phyloP scores from a whole-genome alignment of 2,329 filamentous ascomycete species.

The Ciborinia camelliae region DNA sequence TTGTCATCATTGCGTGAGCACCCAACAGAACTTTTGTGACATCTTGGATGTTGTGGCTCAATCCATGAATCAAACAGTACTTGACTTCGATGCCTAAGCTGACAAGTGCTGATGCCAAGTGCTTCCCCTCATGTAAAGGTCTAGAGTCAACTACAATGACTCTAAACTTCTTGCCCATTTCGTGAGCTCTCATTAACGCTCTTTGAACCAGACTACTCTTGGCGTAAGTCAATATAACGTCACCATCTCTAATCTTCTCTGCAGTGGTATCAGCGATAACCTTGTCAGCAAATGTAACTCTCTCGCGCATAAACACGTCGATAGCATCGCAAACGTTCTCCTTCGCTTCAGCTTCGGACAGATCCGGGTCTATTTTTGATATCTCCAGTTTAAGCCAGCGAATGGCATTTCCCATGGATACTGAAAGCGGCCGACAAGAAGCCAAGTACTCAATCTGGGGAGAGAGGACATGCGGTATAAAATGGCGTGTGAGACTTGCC shows the following conservation, averaged over 20 bases:
- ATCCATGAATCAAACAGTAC: slow-evolving; percentile 76
- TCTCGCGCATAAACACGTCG: slow-evolving; percentile 85
- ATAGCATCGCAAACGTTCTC: slow-evolving; percentile 73
- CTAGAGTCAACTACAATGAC: slow-evolving; percentile 81
- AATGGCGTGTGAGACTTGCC: slow-evolving; percentile 82
- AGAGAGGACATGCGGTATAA: slow-evolving; percentile 86
- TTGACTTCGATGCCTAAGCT: slow-evolving; percentile 68
- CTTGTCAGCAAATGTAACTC: slow-evolving; percentile 80
- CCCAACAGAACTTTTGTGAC: slow-evolving; percentile 68
- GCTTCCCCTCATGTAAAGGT: slow-evolving; percentile 66
- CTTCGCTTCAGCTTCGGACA: slow-evolving; percentile 79
- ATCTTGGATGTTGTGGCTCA: slow-evolving; percentile 69
- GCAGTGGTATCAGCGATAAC: slow-evolving; percentile 77
- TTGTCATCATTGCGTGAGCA: slow-evolving; percentile 92
- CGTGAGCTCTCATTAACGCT: slow-evolving; percentile 69
- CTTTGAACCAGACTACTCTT: slow-evolving; percentile 83
- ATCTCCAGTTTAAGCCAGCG: slow-evolving; percentile 91
- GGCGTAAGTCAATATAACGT: slow-evolving; percentile 82
- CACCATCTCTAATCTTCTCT: slow-evolving; percentile 71
- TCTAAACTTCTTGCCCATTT: slow-evolving; percentile 69
- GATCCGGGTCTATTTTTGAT: slow-evolving; percentile 82
- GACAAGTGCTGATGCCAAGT: slow-evolving; percentile 67
- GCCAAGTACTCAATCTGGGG: slow-evolving; percentile 94
- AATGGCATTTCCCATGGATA: slow-evolving; percentile 96
- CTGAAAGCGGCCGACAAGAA: slow-evolving; percentile 90